A percentile compares a stretch with the other conserved stretches of the same genome.
phyloP scores from a whole-genome alignment of 257 asterid species.

The Fraxinus anomala region DNA sequence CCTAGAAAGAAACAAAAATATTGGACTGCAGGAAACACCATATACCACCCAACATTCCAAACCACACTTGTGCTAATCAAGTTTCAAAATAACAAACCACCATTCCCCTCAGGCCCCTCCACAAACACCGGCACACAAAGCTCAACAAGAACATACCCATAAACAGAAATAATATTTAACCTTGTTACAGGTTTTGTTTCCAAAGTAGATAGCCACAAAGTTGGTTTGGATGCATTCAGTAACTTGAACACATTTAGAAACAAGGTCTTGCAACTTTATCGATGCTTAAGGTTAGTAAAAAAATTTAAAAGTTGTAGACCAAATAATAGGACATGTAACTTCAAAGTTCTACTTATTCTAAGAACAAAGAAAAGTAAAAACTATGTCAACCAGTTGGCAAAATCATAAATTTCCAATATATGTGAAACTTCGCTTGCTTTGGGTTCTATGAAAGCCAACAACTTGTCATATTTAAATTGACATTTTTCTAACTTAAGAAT shows the following conservation, averaged over 20 bases:
- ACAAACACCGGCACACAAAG: background rate
- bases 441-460: background rate
- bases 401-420: background rate
- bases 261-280: background rate
- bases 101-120: background rate
- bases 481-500: background rate
- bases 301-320: background rate
- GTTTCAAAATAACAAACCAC: background rate
- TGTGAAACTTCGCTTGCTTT: background rate
- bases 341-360: background rate
- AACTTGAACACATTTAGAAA: background rate
- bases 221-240: background rate
- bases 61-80: background rate
- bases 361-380: background rate
- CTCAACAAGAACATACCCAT: too few species aligned
- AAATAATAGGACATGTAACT: background rate
- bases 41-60: background rate
- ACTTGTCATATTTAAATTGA: background rate
- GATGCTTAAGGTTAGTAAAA: background rate
- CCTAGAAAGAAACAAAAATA: too few species aligned
- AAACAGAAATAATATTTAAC: background rate
- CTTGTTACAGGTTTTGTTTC: background rate
- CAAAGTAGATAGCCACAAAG: background rate
- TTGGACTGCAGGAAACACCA: background rate
- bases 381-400: background rate